Evolutionary conservation across 768 basidiomycete species (phyloP), one percentile per base, ranked within the genome.

Genomic region (Serendipita indica): DNA sequence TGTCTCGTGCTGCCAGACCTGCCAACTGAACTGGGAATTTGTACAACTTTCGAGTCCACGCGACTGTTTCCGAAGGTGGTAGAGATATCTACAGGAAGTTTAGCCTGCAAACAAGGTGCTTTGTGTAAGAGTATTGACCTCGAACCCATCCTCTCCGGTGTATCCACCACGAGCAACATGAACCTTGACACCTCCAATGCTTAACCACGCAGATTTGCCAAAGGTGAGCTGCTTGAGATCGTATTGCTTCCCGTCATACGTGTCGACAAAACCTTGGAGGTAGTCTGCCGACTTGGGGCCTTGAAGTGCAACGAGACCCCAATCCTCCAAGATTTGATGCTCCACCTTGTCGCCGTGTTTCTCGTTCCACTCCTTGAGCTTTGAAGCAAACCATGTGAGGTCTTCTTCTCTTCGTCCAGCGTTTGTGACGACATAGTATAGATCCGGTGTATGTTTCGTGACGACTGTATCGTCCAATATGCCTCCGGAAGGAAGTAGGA

Each of bases 61-160:
- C 80, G 3, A 82, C 74, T 0, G 90, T 84, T 52, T 86, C 76
- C 2, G 78, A 74, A 0, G 89, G 88, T 1, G 89, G 89, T 39
- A 94, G 83, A 3, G 90, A 94, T 62, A 97, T 90, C 90, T 89
- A 33, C n/a, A 33, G 34, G 43, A 32, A 2, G 34, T 14, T 14
- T 16, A 41, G 16, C 2, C 13, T 3, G 35, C 20, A 39, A 37
- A 16, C 4, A 52, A 32, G 16, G 13, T 32, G 43, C 22, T 33
- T 22, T 25, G 32, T 16, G 33, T 33, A 34, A 18, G 39, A 20
- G 32, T 62, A 61, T 72, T 60, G 25, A 83, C 91, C 77, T 99
- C 96, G 64, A 99, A 98, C 0, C 96, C 96, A 69, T 99, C 96
- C 72, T 99, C 96, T 10, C 96, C 96, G 0, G 96, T 98, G 71